These are phyloP conservation scores for Termitomyces sp. DNA, from an alignment of 768 basidiomycete species.

Conservation along the genomic window DNA sequence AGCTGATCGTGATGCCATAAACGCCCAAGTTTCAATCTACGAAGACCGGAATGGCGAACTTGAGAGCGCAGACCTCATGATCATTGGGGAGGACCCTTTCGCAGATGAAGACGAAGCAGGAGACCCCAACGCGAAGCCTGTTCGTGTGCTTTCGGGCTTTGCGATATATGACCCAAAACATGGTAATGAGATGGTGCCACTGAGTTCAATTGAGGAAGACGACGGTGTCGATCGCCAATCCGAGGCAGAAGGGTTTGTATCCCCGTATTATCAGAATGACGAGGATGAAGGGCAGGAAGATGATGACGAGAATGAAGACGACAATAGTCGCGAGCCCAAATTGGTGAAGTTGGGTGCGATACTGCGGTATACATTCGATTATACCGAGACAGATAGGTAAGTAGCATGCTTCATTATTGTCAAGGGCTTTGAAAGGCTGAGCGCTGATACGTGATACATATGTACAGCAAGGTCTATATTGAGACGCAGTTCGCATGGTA, in stretches of 20 bases:
- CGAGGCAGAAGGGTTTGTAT: conserved; percentile 52
- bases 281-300: conserved; percentile 65
- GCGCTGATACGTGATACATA: neutral
- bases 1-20: neutral
- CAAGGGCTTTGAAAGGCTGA: neutral
- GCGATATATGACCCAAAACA: conserved; percentile 52
- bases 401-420: conserved; percentile 17
- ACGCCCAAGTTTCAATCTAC: conserved; percentile 32
- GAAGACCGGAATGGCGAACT: conserved; percentile 21
- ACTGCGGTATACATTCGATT: conserved; percentile 45
- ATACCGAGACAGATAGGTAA: conserved; percentile 43
- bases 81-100: conserved; percentile 37
- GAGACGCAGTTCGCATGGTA: conserved; percentile 65
- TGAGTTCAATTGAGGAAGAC: conserved; percentile 39
- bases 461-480: conserved; percentile 53
- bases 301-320: conserved; percentile 25
- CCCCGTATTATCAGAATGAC: conserved; percentile 41
- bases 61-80: conserved; percentile 29
- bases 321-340: conserved; percentile 13
- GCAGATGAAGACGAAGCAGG: conserved; percentile 22
- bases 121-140: conserved; percentile 37
- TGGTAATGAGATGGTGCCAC: conserved; percentile 38
- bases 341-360: conserved; percentile 45
- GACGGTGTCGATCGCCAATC: conserved; percentile 34
- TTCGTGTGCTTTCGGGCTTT: conserved; percentile 55